phyloP scores from a whole-genome alignment of 176 grass and related monocot species.

The Bothriochloa decipiens region DNA sequence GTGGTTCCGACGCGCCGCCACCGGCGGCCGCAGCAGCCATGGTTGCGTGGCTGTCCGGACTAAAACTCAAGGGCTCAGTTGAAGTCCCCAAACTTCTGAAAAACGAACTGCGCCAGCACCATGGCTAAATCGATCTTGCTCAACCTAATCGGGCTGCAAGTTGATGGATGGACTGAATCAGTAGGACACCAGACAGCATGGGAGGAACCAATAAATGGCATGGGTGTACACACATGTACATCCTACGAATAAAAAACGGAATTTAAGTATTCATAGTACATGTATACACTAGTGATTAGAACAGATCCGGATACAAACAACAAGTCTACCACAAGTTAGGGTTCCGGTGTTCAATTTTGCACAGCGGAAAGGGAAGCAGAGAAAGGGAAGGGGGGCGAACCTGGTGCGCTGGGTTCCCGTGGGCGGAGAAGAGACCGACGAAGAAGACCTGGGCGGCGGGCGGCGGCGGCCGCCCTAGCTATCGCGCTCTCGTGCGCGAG shows the following conservation, averaged over 20 bases:
- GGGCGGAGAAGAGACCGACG: background rate
- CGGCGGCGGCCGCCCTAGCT: background rate
- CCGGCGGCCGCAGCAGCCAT: slow-evolving; percentile 18
- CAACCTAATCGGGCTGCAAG: background rate
- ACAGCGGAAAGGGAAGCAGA: background rate
- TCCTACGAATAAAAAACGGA: background rate
- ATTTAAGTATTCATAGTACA: background rate
- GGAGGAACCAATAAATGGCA: background rate
- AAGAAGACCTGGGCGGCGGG: background rate
- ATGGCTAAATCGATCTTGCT: slow-evolving; percentile 1
- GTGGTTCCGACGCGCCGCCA: slow-evolving; percentile 53
- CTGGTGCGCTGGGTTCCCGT: background rate
- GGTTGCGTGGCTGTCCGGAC: background rate
- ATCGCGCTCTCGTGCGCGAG: background rate
- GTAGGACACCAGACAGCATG: background rate
- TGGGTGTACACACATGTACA: background rate
- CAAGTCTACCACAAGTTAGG: background rate
- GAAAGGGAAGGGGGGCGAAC: background rate
- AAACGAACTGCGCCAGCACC: background rate
- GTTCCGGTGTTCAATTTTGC: background rate
- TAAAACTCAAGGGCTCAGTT: background rate
- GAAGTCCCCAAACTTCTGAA: background rate
- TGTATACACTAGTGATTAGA: background rate
- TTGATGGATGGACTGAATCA: slow-evolving; percentile 1
- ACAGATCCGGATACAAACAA: background rate